Evolutionary conservation across 1,139 yeast species (phyloP), one percentile per base, ranked within the genome.

Genomic region (Candida gigantensis): DNA sequence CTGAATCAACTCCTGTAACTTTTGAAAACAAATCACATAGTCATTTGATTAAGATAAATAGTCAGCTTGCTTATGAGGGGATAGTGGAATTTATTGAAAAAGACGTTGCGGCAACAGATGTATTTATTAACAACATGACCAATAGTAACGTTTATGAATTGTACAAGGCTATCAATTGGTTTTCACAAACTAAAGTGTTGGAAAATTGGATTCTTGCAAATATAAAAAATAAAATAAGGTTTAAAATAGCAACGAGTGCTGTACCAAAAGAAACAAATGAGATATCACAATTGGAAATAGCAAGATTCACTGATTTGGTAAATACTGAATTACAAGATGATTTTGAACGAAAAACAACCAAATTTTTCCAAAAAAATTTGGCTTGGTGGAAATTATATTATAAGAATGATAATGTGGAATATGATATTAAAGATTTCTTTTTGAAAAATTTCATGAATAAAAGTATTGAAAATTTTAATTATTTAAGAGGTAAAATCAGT

Each of bases 321-420:
- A 74, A 72, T 46, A 42, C 56, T 3, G 77, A 72, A 41, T 52
- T 72, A 11, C 75, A 68, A 42, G 45, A 53, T 24, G 45, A 50
- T 3, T 60, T 71, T 30, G 55, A 58, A 7, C 75, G 76, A 2
- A 40, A 48, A 3, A 58, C 70, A 1, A 45, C 46, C 6, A 45
- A 40, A 1, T 68, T 58, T 40, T 68, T 72, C 53, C 49, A 44
- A 7, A 52, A 48, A 18, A 59, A 54, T 14, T 57, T 72, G 29
- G 48, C 51, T 19, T 72, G 77, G 77, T 71, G 74, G 72, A 68
- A 59, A 43, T 52, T 72, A 13, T 72, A 72, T 47, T 58, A 56
- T 40, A 63, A 60, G 34, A 71, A 71, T 42, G 77, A 72, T 41
- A 70, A 71, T 42, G 70, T 72, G 11, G 75, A 70, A 50, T 71